Conservation (phyloP, 345 rosid species). For the Pistacia atlantica region DNA sequence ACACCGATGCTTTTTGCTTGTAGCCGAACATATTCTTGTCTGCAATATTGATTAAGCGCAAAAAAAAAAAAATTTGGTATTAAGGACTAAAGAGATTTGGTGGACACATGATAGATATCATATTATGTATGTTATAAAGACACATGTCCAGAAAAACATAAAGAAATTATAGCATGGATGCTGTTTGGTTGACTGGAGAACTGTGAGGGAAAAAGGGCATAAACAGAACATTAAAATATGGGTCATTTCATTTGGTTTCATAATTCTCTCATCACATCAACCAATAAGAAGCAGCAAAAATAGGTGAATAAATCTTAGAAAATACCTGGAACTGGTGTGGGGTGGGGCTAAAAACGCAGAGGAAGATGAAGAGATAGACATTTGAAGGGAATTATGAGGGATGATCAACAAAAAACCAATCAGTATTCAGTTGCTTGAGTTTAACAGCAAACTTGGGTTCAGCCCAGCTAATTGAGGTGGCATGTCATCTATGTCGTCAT, state of each 20-base stretch:
- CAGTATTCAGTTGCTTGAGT: no score
- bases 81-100: no score
- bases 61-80: background rate
- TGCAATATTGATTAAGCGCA: constrained; percentile 13
- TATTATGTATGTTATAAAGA: no score
- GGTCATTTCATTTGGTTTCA: background rate
- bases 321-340: constrained; percentile 31
- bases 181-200: background rate
- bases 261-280: background rate
- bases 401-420: no score
- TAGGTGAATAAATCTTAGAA: no score
- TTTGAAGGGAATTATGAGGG: constrained; percentile 21
- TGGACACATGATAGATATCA: no score
- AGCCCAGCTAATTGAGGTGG: no score
- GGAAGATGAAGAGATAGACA: constrained; percentile 46
- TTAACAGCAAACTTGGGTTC: no score
- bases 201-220: background rate
- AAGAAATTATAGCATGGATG: no score
- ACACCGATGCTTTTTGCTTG: constrained; percentile 28
- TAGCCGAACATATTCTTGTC: constrained; percentile 28
- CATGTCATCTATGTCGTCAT: no score
- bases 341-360: constrained; percentile 39
- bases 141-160: no score
- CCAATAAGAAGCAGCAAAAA: constrained; percentile 3
- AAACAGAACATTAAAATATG: background rate